phyloP scores from a whole-genome alignment of 1,284 basidiomycete species.

The Moesziomyces sp. region DNA sequence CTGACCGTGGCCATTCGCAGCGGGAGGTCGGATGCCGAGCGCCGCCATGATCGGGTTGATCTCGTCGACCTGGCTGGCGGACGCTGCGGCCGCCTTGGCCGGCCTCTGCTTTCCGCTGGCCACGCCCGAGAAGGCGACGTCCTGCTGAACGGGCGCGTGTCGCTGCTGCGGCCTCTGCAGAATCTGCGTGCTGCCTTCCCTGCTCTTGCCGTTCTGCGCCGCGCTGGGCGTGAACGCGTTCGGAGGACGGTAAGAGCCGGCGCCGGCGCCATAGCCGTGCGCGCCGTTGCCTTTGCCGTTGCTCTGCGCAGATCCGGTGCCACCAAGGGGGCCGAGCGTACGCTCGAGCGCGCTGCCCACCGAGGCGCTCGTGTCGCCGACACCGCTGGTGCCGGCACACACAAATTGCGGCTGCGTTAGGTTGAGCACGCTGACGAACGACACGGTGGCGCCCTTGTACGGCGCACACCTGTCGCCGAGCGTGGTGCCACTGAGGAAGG shows the following conservation, averaged over 20 bases:
- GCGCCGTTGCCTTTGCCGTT: constrained; percentile 30
- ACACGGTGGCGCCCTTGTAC: constrained; percentile 54
- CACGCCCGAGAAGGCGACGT: constrained; percentile 50
- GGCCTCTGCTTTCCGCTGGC: constrained; percentile 47
- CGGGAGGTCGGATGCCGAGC: constrained; percentile 40
- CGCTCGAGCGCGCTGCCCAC: constrained; percentile 48
- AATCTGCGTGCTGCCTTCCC: constrained; percentile 34
- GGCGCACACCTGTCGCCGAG: constrained; percentile 74
- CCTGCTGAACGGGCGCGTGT: constrained; percentile 36
- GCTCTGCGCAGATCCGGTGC: constrained; percentile 25
- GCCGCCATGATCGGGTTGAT: constrained; percentile 52
- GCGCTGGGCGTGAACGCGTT: constrained; percentile 45
- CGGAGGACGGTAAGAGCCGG: constrained; percentile 37
- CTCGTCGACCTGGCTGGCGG: constrained; percentile 20
- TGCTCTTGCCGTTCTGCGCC: constrained; percentile 19
- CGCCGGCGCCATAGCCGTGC: constrained; percentile 31
- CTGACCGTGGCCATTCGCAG: constrained; percentile 14
- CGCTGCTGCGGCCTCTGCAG: constrained; percentile 41
- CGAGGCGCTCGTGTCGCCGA: constrained; percentile 38
- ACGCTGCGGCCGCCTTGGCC: constrained; percentile 18
- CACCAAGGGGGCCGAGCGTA: constrained; percentile 49
- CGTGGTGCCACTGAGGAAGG: constrained; percentile 92
- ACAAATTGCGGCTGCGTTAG: constrained; percentile 62
- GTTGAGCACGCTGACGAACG: constrained; percentile 61
- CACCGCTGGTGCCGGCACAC: constrained; percentile 32